Conservation (phyloP, 768 basidiomycete genomes). For the Panaeolus papilionaceus region DNA sequence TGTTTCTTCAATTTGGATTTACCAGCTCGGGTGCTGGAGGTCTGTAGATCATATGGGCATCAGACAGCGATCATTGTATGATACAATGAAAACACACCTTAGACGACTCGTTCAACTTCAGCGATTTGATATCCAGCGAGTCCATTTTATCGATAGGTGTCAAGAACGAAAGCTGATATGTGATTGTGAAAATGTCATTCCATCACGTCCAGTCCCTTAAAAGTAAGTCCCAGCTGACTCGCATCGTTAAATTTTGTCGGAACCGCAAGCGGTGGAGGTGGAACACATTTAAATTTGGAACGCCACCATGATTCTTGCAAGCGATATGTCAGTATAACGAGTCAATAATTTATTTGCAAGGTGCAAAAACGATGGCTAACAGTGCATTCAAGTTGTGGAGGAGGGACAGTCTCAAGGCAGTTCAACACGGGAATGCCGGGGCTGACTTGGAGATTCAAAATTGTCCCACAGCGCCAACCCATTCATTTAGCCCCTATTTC, state of each 20-base stretch:
- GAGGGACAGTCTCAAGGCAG: too few species aligned
- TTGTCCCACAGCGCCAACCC: too few species aligned
- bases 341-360: too few species aligned
- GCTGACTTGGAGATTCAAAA: too few species aligned
- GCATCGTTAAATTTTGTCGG: background rate
- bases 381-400: too few species aligned
- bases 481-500: too few species aligned
- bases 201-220: background rate
- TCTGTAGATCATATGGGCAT: background rate
- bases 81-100: background rate
- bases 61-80: background rate
- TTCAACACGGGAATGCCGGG: too few species aligned
- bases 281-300: too few species aligned
- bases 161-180: background rate
- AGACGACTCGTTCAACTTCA: slow-evolving; percentile 2
- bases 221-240: slow-evolving; percentile 3
- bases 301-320: too few species aligned
- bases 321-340: too few species aligned
- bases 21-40: background rate
- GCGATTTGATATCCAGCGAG: background rate
- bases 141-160: background rate
- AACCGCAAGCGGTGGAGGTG: background rate
- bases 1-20: background rate
- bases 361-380: too few species aligned
- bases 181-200: background rate